These are phyloP conservation scores for Tylopilus sp. DNA, from an alignment of 768 basidiomycete species.

Conservation along the genomic window DNA sequence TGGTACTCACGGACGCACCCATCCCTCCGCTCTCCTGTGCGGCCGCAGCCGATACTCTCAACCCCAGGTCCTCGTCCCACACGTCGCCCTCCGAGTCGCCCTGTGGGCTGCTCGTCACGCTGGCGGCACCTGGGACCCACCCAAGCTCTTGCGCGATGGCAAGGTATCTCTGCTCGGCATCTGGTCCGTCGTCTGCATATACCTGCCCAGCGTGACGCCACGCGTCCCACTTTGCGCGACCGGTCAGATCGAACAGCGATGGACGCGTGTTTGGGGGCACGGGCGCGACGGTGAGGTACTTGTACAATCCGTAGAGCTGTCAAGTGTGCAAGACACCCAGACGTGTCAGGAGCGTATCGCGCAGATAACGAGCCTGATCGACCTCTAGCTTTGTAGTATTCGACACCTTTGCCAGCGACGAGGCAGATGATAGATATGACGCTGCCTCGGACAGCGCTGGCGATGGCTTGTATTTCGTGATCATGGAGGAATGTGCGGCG, in stretches of 20 bases:
- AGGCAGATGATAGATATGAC: slow-evolving; percentile 54
- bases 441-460: slow-evolving; percentile 57
- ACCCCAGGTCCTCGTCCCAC: slow-evolving; percentile 40
- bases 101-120: slow-evolving; percentile 5
- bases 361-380: slow-evolving; percentile 23
- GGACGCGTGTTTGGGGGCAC: slow-evolving; percentile 59
- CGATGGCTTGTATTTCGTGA: slow-evolving; percentile 34
- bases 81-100: slow-evolving; percentile 37
- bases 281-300: slow-evolving; percentile 59
- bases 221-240: slow-evolving; percentile 85
- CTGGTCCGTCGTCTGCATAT: slow-evolving; percentile 39
- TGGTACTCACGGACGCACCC: slow-evolving; percentile 61
- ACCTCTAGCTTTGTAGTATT: slow-evolving; percentile 75
- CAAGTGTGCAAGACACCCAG: slow-evolving; percentile 24
- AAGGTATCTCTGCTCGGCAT: slow-evolving; percentile 64
- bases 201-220: slow-evolving; percentile 56
- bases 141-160: slow-evolving; percentile 66
- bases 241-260: slow-evolving; percentile 74
- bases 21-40: slow-evolving; percentile 37
- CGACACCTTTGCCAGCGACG: slow-evolving; percentile 54
- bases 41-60: slow-evolving; percentile 21
- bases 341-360: slow-evolving; percentile 17
- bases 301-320: slow-evolving; percentile 86
- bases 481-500: not conserved
- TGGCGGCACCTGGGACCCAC: slow-evolving; percentile 47